Evolutionary conservation across 805 yeast species (phyloP), one percentile per base, ranked within the genome.

Genomic region (Candida nanaspora): DNA sequence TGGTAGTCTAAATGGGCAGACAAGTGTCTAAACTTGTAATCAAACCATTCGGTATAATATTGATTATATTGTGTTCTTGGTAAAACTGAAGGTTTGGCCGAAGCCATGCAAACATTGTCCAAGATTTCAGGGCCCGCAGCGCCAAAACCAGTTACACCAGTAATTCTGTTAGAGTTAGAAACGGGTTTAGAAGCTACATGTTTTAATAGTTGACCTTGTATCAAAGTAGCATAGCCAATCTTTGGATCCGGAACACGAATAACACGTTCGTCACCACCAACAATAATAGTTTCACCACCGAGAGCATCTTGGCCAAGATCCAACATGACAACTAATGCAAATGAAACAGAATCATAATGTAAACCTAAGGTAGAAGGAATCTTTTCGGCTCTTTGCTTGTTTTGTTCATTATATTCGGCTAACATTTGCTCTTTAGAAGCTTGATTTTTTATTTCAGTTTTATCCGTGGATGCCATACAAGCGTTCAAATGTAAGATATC

Each of bases 401-500:
- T 51, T 28, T 46, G 48, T 20, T 26, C 35, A 31, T 43, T 41
- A 27, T 46, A 42, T 28, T 43, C 47, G 21, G 34, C 27, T 22
- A 48, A 32, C 31, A 47, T 46, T 20, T 45, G 50, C 2, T 49
- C 52, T 31, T 46, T 40, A 6, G 50, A 44, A 42, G 39, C 7
- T 37, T 45, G 9, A 23, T 42, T 11, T 37, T 21, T 10, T 39
- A 38, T 16, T 6, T 29, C 27, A 22, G 54, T 59, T 28, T 45
- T 46, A 33, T 51, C 47, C 32, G 38, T 37, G 27, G 56, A 42
- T 14, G 59, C 70, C 45, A 74, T 56, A 2, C 70, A 66, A 21
- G 72, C 58, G 51, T 77, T 77, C 28, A 68, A 61, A 41, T 72
- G 76, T 13, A 72, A 78, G 38, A 72, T 61, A 51, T 76, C 81